These are phyloP conservation scores for Camellia oleifera DNA, from an alignment of 179 eudicot genomes.

Conservation along the genomic window DNA sequence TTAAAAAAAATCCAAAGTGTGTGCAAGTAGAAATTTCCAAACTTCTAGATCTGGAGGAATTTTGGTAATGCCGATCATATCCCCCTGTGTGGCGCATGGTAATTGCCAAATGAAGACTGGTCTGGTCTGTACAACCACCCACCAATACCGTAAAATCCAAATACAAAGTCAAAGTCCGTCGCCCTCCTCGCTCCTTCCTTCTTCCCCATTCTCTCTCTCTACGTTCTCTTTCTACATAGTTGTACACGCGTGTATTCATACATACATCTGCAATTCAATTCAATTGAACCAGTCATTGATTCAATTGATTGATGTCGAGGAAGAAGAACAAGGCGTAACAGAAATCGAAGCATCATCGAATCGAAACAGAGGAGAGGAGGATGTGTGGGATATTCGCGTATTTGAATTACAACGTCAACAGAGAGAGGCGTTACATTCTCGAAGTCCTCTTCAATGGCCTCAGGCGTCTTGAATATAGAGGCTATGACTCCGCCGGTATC, in stretches of 20 bases:
- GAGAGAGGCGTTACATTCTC: slow-evolving; percentile 72
- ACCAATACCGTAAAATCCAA: background rate
- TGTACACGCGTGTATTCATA: background rate
- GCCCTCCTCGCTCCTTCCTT: background rate
- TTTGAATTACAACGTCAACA: slow-evolving; percentile 64
- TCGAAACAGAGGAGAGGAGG: background rate
- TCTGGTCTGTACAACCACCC: background rate
- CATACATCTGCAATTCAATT: background rate
- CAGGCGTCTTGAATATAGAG: slow-evolving; percentile 88
- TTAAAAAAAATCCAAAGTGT: no score
- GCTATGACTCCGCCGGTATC: slow-evolving; percentile 93
- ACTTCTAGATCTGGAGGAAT: no score
- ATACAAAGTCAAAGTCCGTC: background rate
- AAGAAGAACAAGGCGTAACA: background rate
- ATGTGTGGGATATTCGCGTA: slow-evolving; percentile 98
- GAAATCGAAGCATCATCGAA: background rate
- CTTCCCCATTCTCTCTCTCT: background rate
- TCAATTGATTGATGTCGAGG: background rate
- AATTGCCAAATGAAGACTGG: background rate
- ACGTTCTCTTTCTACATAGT: background rate
- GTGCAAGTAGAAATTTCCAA: no score
- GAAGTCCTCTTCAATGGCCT: slow-evolving; percentile 85
- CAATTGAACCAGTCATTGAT: background rate
- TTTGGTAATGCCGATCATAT: no score
- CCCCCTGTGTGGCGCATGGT: background rate